Evolutionary conservation across 2,329 filamentous ascomycete genomes (phyloP), one percentile per base, ranked within the genome.

Genomic region (Diaporthe ampelina): DNA sequence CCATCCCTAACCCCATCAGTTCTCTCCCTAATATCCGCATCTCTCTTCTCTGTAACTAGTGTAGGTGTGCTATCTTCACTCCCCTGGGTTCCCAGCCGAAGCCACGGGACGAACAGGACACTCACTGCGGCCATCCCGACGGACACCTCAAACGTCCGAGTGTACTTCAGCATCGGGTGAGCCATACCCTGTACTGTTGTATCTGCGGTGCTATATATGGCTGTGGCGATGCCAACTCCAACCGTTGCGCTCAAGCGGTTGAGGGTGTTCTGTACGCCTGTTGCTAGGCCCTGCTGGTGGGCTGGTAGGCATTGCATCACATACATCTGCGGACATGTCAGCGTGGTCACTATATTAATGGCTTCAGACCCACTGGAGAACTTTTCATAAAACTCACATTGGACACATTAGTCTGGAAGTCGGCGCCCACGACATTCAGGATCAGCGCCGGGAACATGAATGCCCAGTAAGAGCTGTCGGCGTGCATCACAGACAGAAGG

Each of bases 401-500:
- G 4, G 90, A 88, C 29, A 94, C 91, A 75, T 93, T 93, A 81
- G 93, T 94, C 74, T 93, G 89, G 45, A 94, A 88, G 79, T 94
- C 92, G 0, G 91, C 91, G 1, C 92, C 92, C 5, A 92, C 83
- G 1, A 93, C 91, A 29, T 88, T 87, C 35, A 94, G 81, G 7
- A 91, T 81, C 52, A 93, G 81, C 0, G 87, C 87, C 0, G 91
- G 91, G 79, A 94, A 94, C 8, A 89, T 86, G 75, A 92, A 90
- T 0, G 88, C 88, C 92, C 92, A 94, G 80, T 94, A 94, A 24
- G 84, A 86, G 72, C 87, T 87, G 13, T 88, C 84, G 1, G 86
- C 79, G 52, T 84, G 82, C 78, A 92, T 90, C 65, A 93, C 86
- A 0, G 89, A 88, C 48, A 91, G 84, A 8, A 94, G 84, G 0